phyloP scores from a whole-genome alignment of 2,329 filamentous ascomycete genomes.

The Scedosporium aurantiacum region DNA sequence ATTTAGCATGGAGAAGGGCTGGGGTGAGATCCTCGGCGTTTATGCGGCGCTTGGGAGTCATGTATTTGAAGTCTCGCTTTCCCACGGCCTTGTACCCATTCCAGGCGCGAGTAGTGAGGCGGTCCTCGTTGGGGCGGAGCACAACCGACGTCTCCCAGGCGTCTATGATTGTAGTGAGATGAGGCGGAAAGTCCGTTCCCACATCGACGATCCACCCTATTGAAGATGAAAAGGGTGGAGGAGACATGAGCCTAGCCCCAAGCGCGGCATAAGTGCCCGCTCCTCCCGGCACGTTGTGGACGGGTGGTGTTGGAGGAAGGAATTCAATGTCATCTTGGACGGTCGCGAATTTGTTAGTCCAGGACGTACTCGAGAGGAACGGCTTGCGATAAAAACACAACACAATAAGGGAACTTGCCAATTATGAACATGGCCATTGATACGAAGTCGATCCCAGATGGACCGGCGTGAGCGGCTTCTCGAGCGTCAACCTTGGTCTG shows the following conservation, averaged over 20 bases:
- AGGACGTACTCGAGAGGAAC: not conserved
- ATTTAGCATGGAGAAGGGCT: slow-evolving; percentile 56
- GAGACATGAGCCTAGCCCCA: slow-evolving; percentile 80
- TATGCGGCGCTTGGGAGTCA: slow-evolving; percentile 75
- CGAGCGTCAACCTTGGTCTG: not conserved
- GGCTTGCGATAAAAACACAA: not conserved
- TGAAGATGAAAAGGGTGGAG: slow-evolving; percentile 48
- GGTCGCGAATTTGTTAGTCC: not conserved
- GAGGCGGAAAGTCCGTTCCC: slow-evolving; percentile 72
- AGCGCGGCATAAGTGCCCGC: slow-evolving; percentile 79
- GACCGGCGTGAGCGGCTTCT: not conserved
- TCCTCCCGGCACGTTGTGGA: slow-evolving; percentile 72
- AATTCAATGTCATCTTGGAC: slow-evolving; percentile 87
- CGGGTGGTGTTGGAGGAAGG: slow-evolving; percentile 54
- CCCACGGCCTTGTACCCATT: slow-evolving; percentile 74
- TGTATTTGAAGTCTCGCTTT: slow-evolving; percentile 70
- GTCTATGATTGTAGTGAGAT: slow-evolving; percentile 51
- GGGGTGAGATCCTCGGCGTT: slow-evolving; percentile 60
- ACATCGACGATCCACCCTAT: slow-evolving; percentile 89
- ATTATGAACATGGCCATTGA: slow-evolving; percentile 67
- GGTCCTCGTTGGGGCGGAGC: slow-evolving; percentile 52
- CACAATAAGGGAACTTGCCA: slow-evolving; percentile 32
- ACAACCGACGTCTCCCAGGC: slow-evolving; percentile 68
- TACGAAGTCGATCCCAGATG: slow-evolving; percentile 46
- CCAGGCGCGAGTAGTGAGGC: slow-evolving; percentile 81